These are phyloP conservation scores for Yamadazyma kanchanaburiensis DNA, from an alignment of 1,139 yeast genomes.

Conservation along the genomic window DNA sequence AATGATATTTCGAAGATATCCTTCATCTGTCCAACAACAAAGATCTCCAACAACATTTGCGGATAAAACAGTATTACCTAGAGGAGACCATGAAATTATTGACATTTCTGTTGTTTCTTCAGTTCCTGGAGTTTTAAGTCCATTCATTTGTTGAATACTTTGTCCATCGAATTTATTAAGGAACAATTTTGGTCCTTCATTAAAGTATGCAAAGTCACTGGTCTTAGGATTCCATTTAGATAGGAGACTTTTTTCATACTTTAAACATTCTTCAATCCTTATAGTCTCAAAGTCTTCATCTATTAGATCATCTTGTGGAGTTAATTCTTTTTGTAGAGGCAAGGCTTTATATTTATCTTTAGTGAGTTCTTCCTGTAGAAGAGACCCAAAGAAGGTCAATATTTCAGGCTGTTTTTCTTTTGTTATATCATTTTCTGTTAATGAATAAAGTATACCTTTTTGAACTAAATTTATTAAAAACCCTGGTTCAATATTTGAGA, in stretches of 20 bases:
- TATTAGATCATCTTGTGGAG: conserved; percentile 2
- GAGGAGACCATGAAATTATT: conserved; percentile 60
- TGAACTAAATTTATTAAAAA: conserved; percentile 78
- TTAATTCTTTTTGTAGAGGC: conserved; percentile 1
- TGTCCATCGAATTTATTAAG: conserved; percentile 27
- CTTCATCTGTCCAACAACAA: conserved; percentile 66
- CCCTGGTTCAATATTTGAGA: conserved; percentile 59
- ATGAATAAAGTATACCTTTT: conserved; percentile 71
- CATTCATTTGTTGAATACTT: conserved; percentile 32
- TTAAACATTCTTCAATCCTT: conserved; percentile 9
- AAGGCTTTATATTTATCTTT: conserved; percentile 1
- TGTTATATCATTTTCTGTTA: conserved; percentile 29
- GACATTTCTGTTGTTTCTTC: conserved; percentile 26
- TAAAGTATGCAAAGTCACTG: conserved; percentile 38
- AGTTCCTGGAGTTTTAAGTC: conserved; percentile 29
- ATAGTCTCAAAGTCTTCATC: conserved; percentile 4
- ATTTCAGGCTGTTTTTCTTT: conserved; percentile 13
- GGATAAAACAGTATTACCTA: conserved; percentile 55
- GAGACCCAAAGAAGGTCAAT: conserved; percentile 29
- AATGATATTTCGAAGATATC: conserved; percentile 57
- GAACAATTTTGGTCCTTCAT: conserved; percentile 30
- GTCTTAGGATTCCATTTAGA: conserved; percentile 41
- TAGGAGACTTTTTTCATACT: conserved; percentile 21
- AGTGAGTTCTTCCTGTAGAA: conserved; percentile 21
- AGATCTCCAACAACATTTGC: conserved; percentile 63